phyloP scores from a whole-genome alignment of 495 filamentous ascomycete genomes.

The Cladorrhinum samala region DNA sequence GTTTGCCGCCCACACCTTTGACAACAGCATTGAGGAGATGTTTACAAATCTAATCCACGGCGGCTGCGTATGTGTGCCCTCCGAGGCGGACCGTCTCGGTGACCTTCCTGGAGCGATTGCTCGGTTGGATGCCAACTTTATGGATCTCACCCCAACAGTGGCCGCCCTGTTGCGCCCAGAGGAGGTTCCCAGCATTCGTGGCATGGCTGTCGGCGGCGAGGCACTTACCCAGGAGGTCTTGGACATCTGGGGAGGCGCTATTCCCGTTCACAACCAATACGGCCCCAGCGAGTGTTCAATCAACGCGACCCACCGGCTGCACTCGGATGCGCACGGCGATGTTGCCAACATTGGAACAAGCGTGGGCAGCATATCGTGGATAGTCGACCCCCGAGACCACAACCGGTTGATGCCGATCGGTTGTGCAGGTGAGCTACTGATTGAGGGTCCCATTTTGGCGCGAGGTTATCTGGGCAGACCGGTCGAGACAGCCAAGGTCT shows the following conservation, averaged over 20 bases:
- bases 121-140: constrained; percentile 19
- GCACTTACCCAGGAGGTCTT: constrained; percentile 14
- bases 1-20: constrained; percentile 55
- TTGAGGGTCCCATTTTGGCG: constrained; percentile 51
- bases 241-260: constrained; percentile 8
- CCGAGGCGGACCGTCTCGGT: constrained; percentile 16
- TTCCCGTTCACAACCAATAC: constrained; percentile 25
- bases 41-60: constrained; percentile 47
- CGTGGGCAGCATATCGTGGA: constrained; percentile 29
- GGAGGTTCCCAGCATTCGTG: constrained; percentile 24
- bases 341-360: constrained; percentile 16
- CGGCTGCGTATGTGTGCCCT: constrained; percentile 29
- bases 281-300: constrained; percentile 25
- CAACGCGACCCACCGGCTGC: constrained; percentile 16
- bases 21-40: constrained; percentile 51
- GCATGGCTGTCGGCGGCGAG: constrained; percentile 26
- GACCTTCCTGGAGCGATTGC: constrained; percentile 12
- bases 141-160: constrained; percentile 19
- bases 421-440: constrained; percentile 67
- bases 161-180: constrained; percentile 20
- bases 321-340: constrained; percentile 4
- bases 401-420: constrained; percentile 58
- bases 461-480: constrained; percentile 67
- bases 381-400: constrained; percentile 55
- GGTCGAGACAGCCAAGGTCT: constrained; percentile 49